Base-by-base conservation (phyloP, 1,284 basidiomycete genomes). In the Pisolithus thermaeus region DNA sequence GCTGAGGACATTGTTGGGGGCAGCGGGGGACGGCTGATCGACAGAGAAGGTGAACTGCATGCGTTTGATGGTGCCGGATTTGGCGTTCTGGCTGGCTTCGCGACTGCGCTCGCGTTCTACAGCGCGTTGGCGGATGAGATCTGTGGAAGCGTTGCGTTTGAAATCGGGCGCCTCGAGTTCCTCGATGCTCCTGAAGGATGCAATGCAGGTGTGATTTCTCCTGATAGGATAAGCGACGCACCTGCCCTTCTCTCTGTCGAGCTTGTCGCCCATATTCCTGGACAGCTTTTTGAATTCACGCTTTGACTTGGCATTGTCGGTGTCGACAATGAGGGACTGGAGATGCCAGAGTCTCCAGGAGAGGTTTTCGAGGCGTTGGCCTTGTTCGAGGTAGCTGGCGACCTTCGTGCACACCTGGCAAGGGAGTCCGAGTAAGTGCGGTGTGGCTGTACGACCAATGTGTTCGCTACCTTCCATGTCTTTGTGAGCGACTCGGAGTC, bases 291-390 rank as follows among this genome's bases (percentile, higher is more conserved):
- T 87, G 77, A 91, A 91, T 70, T 90, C 88, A 52, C 88, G 84
- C 66, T 90, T 90, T 30, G 83, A 84, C 69, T 82, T 86, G 46
- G 88, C 87, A 58, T 90, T 90, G 76, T 91, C 88, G 56, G 81
- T 78, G 69, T 91, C 88, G 70, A 90, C 87, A 75, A 90, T 90
- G 61, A 91, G 79, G 62, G 83, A 88, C 71, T 91, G 89, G 52
- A 90, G 80, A 66, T 90, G 87, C 88, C 88, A 91, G 69, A 90
- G 77, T 60, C 88, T 79, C 89, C 88, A 91, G 61, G 82, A 84
- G 70, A 90, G 72, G 76, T 91, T 91, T 78, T 91, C 89, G 60
- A 90, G 87, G 49, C 87, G 76, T 67, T 88, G 85, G 50, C 89
- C 88, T 68, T 90, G 87, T 72, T 91, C 88, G 64, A 90, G 84